Base-by-base conservation (phyloP, 176 grass and related monocot species). In the Ensete glaucum region DNA sequence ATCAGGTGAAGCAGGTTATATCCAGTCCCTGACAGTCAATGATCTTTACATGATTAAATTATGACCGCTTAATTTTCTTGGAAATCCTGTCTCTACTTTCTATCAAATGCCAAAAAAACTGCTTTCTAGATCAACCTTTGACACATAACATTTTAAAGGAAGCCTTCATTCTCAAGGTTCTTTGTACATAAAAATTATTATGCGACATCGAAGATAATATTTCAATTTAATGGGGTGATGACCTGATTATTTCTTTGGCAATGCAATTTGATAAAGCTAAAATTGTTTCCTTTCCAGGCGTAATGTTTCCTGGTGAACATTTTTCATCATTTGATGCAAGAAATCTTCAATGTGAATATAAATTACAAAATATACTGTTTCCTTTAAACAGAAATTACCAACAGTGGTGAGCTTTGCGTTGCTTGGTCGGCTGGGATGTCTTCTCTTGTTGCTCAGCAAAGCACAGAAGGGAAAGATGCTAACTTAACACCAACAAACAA, bases 341-440 rank as follows among this genome's bases (percentile, higher is more conserved):
- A 50, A 43, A n/a, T 70, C 6, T n/a, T 50, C 27, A 50, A n/a
- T 25, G 25, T 29, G 23, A n/a, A 65, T 25, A 65, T 27, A 65
- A 10, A 29, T 65, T 2, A 50, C 67, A 48, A 19, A 69, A 5
- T 69, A 49, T 8, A 2, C 54, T 73, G 52, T 73, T 73, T 73
- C 49, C 14, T 52, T 54, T 73, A 11, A 29, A 56, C 21, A 73
- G 71, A 17, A 54, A 56, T 2, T 15, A 27, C 10, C 53, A 73
- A 27, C 16, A 73, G 10, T 25, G 71, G 16, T 15, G 50, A 54
- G 52, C 56, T 71, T 63, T 21, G 3, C 16, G 19, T 71, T 57
- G 6, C 77, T 85, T 73, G 50, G 21, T 81, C 74, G 43, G 75
- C 19, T 52, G 67, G 76, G 13, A 51, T 25, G 23, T 81, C 67